Conservation (phyloP, 306 rosid genomes). For the Ziziphus jujuba region DNA sequence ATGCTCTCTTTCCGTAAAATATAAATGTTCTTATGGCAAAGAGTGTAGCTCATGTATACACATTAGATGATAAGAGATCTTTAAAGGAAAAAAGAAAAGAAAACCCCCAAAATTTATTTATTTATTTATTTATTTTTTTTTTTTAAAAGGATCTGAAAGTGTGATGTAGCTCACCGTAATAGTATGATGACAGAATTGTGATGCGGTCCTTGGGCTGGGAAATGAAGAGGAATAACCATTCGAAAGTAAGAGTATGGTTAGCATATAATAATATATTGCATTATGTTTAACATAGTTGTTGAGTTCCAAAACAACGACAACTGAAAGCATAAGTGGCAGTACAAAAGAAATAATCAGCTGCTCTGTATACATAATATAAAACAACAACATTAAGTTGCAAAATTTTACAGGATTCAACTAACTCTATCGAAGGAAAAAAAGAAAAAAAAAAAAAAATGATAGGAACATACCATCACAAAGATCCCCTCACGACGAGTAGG, state of each 20-base stretch:
- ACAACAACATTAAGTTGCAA: too few species aligned
- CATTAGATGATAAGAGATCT: neutral
- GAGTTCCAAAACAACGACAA: neutral
- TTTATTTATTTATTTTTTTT: too few species aligned
- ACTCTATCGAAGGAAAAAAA: too few species aligned
- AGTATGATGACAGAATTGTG: slow-evolving; percentile 80
- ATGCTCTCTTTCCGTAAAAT: neutral
- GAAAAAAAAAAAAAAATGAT: neutral
- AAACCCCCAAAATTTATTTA: neutral
- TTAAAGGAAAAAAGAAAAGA: neutral
- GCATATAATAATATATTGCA: neutral
- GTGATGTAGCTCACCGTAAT: slow-evolving; percentile 96
- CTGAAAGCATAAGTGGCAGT: neutral
- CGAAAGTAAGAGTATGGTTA: slow-evolving; percentile 14
- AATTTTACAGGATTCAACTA: too few species aligned
- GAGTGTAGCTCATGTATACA: neutral
- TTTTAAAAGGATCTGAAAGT: too few species aligned
- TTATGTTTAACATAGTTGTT: slow-evolving; percentile 4
- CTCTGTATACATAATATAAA: too few species aligned
- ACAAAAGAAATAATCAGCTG: neutral
- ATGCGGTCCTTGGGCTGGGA: slow-evolving; percentile 84
- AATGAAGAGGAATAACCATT: slow-evolving; percentile 11
- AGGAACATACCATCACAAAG: slow-evolving; percentile 75
- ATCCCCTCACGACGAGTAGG: slow-evolving; percentile 90
- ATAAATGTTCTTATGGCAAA: neutral